Base-by-base conservation (phyloP, 495 filamentous ascomycete species). In the Penicillium egyptiacum region DNA sequence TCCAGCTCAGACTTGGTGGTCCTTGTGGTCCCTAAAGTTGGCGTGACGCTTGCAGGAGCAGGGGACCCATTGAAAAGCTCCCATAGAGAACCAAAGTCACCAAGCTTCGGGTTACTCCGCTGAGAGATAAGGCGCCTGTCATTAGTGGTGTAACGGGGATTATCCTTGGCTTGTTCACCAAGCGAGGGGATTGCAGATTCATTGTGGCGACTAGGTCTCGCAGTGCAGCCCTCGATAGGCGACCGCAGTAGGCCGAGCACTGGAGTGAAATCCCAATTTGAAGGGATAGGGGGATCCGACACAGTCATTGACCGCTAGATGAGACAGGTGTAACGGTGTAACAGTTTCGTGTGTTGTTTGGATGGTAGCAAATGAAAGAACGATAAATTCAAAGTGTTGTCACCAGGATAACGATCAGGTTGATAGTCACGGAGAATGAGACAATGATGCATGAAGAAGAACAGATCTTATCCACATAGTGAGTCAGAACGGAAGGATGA, bases 201-300 rank as follows among this genome's bases (percentile, higher is more conserved):
- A 35, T 39, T 16, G 59, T 45, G 48, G 49, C 55, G 57, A 62
- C 59, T 23, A 43, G 50, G 47, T 41, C 33, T 20, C 23, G 62
- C 42, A 23, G 47, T 47, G 19, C 59, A 39, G 47, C 53, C 43
- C 41, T 65, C 58, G 30, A 74, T 67, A 60, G 73, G 73, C 20
- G 75, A 74, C 35, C 66, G 61, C n/a, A 80, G 69, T 44, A 82
- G 71, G 60, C 78, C 74, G 59, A 75, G 73, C 64, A 76, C 79
- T 59, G 73, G 68, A 55, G 75, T 65, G 57, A 82, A 78, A 59
- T 79, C 78, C 79, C 79, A 82, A 45, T 59, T 67, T 42, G 72
- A 71, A 53, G 64, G 39, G 45, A 63, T 58, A 20, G 59, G 33
- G 30, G 65, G 56, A 19, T 55, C 52, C 8, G 47, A 53, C 31